A percentile compares a stretch with the other conserved stretches of the same genome.
Evolutionary conservation across 2,329 filamentous ascomycete genomes (phyloP).

Genomic region (Pestalotiopsis sp.): DNA sequence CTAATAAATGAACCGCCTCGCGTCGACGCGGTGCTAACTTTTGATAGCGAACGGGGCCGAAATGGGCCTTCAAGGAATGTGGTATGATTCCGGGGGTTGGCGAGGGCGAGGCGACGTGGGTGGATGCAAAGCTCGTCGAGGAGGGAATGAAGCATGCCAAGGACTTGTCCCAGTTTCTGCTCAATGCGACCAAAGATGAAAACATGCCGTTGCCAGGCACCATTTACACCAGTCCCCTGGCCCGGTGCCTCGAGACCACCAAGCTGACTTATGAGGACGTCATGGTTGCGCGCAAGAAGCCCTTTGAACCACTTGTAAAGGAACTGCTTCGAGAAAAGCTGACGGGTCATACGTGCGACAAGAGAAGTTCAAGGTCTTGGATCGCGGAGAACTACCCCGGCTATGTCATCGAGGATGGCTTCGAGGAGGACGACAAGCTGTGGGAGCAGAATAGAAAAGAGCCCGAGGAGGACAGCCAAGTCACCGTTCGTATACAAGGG

Average conservation of each 20-base stretch:
- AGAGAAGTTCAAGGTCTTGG: constrained; percentile 18
- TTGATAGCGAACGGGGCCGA: not conserved
- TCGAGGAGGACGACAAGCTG: constrained; percentile 16
- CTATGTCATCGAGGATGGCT: constrained; percentile 17
- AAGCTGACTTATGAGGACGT: constrained; percentile 14
- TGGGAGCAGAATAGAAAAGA: constrained; percentile 11
- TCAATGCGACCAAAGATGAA: constrained; percentile 10
- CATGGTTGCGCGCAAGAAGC: not conserved
- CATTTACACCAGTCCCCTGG: constrained; percentile 21
- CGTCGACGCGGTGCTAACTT: not conserved
- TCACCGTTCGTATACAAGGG: constrained; percentile 15
- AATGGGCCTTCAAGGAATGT: not conserved
- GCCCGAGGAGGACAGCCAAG: constrained; percentile 15
- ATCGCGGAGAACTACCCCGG: constrained; percentile 18
- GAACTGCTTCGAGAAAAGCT: constrained; percentile 21
- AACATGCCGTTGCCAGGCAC: constrained; percentile 16
- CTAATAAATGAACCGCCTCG: not conserved
- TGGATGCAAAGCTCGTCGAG: constrained; percentile 17
- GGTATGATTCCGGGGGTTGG: not conserved
- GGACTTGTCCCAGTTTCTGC: constrained; percentile 13
- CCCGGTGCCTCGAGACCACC: constrained; percentile 20
- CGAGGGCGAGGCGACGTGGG: constrained; percentile 14
- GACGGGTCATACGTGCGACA: constrained; percentile 23
- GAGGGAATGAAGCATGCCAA: constrained; percentile 15
- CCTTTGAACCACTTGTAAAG: constrained; percentile 19